Evolutionary conservation across 2,329 filamentous ascomycete genomes (phyloP), one percentile per base, ranked within the genome.

Genomic region (Celoporthe dispersa): DNA sequence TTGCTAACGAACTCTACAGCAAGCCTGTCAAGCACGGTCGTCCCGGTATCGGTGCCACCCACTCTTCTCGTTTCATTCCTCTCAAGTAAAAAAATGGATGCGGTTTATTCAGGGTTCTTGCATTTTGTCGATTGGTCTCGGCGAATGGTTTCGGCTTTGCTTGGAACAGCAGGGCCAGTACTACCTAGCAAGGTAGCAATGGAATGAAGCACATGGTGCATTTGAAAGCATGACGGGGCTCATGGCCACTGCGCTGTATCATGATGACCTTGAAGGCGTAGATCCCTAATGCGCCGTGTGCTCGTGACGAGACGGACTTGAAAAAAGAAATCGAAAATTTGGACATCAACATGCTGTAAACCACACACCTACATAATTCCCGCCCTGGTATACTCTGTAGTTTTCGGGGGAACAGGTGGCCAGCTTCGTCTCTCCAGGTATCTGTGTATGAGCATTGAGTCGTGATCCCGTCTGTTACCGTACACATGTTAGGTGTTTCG

Each of bases 21-120:
- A 94, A 94, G 88, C 96, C 96, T 81, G 96, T 99, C 92, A 99
- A 98, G 93, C 96, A 99, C 92, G 96, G 96, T 91, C 90, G 96
- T 86, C 96, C 96, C 82, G 96, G 96, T 98, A 99, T 99, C 82
- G 96, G 96, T 97, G 96, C 96, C 82, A 99, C 96, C 80, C 94
- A 99, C 93, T 98, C 95, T 88, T 99, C 96, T 86, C 94, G 96
- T 91, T 99, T 99, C 92, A 99, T 99, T 90, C 96, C 96, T 85
- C 92, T 99, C 85, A 99, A 99, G 90, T 98, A 98, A 70, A n/a
- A 48, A 68, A 68, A 86, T 81, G 81, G 80, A 79, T 80, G 77
- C 76, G 77, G 85, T 61, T 68, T 68, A 31, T 66, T 66, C 35
- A 41, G 41, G 62, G 25, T 31, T 51, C 39, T 51, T 48, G 62